A percentile compares a stretch with the other conserved stretches of the same genome.
These are phyloP conservation scores for Phytophthora syringae DNA, from an alignment of 352 stramenopile genomes.

Conservation along the genomic window DNA sequence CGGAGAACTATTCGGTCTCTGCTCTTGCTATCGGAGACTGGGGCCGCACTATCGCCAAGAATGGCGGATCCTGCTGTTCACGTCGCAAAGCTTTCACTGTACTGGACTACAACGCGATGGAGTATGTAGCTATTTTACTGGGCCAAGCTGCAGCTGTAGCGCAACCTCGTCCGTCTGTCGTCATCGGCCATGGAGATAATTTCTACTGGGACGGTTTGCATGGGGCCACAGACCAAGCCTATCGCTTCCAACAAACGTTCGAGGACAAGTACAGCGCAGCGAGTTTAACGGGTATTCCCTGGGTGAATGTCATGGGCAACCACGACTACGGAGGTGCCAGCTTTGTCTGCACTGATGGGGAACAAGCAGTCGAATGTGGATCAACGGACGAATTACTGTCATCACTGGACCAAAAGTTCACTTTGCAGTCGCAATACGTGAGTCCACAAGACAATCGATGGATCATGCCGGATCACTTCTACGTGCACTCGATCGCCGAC, in stretches of 20 bases:
- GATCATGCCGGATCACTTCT: constrained; percentile 86
- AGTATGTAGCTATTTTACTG: constrained; percentile 66
- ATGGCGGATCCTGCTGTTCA: constrained; percentile 70
- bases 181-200: constrained; percentile 78
- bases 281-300: constrained; percentile 67
- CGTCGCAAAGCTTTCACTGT: constrained; percentile 63
- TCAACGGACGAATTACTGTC: constrained; percentile 50
- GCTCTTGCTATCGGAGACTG: constrained; percentile 81
- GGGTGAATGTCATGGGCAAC: constrained; percentile 89
- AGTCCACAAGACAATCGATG: constrained; percentile 84
- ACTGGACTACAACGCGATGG: constrained; percentile 75
- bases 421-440: constrained; percentile 77
- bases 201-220: constrained; percentile 86
- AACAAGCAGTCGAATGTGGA: constrained; percentile 49
- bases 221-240: constrained; percentile 55
- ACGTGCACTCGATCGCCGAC: constrained; percentile 72
- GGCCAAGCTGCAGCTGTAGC: constrained; percentile 47
- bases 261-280: constrained; percentile 69
- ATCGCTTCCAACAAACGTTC: constrained; percentile 83
- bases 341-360: constrained; percentile 70
- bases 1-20: constrained; percentile 51
- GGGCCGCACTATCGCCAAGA: constrained; percentile 67
- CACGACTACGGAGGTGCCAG: constrained; percentile 86
- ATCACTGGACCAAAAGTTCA: constrained; percentile 72
- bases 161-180: constrained; percentile 38